Conservation (phyloP, 495 filamentous ascomycete species). For the Neurospora hispaniola region DNA sequence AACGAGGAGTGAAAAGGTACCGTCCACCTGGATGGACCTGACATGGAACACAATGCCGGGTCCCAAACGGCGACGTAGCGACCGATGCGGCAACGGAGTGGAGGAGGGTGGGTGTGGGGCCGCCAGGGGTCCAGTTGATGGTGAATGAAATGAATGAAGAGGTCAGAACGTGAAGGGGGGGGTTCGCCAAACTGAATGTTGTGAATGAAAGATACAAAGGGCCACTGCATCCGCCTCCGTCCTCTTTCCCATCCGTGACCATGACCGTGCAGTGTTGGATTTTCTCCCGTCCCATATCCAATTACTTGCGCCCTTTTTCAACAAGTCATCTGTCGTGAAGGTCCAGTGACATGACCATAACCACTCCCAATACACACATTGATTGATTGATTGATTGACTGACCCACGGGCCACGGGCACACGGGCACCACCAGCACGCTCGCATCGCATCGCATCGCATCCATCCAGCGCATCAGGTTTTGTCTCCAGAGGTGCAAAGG, state of each 20-base stretch:
- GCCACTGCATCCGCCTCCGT: neutral
- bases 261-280: neutral
- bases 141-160: neutral
- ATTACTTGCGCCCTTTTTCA: neutral
- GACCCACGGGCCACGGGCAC: neutral
- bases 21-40: neutral
- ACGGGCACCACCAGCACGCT: neutral
- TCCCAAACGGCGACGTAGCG: slow-evolving; percentile 1
- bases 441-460: neutral
- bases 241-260: neutral
- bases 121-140: neutral
- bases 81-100: neutral
- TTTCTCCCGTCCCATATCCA: neutral
- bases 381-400: neutral
- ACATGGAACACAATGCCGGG: neutral
- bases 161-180: neutral
- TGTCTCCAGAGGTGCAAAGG: neutral
- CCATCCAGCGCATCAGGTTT: neutral
- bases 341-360: neutral
- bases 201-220: neutral
- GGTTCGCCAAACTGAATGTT: neutral
- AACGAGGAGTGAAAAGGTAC: neutral
- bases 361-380: no score
- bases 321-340: no score
- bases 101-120: neutral